Evolutionary conservation across 2,329 filamentous ascomycete genomes (phyloP).

Genomic region (Hypoxylon sp.): DNA sequence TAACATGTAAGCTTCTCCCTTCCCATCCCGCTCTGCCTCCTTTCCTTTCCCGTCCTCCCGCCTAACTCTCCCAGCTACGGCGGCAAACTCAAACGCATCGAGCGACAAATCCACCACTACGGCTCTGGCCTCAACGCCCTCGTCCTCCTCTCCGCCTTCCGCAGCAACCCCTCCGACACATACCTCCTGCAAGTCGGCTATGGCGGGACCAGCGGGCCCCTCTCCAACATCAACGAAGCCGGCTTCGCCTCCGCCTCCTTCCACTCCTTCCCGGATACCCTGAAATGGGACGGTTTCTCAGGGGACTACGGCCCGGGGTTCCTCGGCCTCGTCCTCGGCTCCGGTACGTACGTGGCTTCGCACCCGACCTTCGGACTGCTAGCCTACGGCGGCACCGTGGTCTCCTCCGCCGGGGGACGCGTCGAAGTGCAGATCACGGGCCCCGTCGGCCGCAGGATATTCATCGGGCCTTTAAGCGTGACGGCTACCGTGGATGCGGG

Average conservation of each 20-base stretch:
- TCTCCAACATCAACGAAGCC: constrained; percentile 69
- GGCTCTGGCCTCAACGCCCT: constrained; percentile 71
- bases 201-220: constrained; percentile 66
- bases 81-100: constrained; percentile 60
- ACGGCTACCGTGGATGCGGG: constrained; percentile 62
- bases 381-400: constrained; percentile 63
- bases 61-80: constrained; percentile 54
- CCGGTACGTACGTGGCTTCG: constrained; percentile 65
- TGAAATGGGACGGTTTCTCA: constrained; percentile 70
- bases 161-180: constrained; percentile 61
- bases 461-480: constrained; percentile 63
- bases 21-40: accelerated
- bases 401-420: constrained; percentile 47
- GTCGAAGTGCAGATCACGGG: constrained; percentile 61
- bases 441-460: constrained; percentile 64
- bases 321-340: constrained; percentile 65
- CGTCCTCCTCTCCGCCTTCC: constrained; percentile 67
- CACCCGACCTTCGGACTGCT: constrained; percentile 63
- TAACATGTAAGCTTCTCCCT: constrained; percentile 60
- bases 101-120: constrained; percentile 72
- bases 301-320: constrained; percentile 72
- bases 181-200: constrained; percentile 70
- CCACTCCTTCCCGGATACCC: constrained; percentile 69
- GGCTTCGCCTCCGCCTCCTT: constrained; percentile 70
- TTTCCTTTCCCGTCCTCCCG: neutral